Conservation (phyloP, 2,329 filamentous ascomycete genomes). For the Exserohilum rostratum region DNA sequence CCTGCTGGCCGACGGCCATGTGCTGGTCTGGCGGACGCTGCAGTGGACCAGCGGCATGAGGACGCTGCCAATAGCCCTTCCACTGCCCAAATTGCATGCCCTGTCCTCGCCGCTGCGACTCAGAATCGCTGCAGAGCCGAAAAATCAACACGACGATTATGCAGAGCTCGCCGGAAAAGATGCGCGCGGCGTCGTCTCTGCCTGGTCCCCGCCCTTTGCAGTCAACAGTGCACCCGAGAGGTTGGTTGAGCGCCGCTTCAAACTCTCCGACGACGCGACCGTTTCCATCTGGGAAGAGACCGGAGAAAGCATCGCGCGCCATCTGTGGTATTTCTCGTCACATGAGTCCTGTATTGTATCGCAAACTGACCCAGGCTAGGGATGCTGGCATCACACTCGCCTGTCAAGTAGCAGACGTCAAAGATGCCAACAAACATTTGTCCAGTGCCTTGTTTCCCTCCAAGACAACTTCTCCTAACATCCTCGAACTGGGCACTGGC, state of each 20-base stretch:
- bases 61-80: conserved; percentile 52
- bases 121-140: conserved; percentile 47
- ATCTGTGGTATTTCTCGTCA: conserved; percentile 64
- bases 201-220: conserved; percentile 60
- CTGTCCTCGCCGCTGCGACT: conserved; percentile 48
- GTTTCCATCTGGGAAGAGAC: conserved; percentile 70
- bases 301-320: conserved; percentile 73
- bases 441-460: conserved; percentile 9
- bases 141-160: conserved; percentile 36
- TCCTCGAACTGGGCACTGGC: conserved; percentile 71
- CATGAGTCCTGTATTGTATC: background rate
- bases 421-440: conserved; percentile 28
- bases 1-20: conserved; percentile 34
- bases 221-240: conserved; percentile 53
- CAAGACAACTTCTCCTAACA: conserved; percentile 23
- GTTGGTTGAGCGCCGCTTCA: conserved; percentile 62
- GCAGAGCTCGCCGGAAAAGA: conserved; percentile 31
- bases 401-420: conserved; percentile 56
- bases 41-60: conserved; percentile 55
- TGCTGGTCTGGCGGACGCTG: conserved; percentile 52
- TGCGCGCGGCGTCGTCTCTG: conserved; percentile 60
- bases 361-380: conserved; percentile 39
- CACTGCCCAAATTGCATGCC: conserved; percentile 47
- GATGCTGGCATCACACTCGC: conserved; percentile 66
- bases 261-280: conserved; percentile 46